These are phyloP conservation scores for Teunomyces panamensis DNA, from an alignment of 805 yeast species.

Conservation along the genomic window DNA sequence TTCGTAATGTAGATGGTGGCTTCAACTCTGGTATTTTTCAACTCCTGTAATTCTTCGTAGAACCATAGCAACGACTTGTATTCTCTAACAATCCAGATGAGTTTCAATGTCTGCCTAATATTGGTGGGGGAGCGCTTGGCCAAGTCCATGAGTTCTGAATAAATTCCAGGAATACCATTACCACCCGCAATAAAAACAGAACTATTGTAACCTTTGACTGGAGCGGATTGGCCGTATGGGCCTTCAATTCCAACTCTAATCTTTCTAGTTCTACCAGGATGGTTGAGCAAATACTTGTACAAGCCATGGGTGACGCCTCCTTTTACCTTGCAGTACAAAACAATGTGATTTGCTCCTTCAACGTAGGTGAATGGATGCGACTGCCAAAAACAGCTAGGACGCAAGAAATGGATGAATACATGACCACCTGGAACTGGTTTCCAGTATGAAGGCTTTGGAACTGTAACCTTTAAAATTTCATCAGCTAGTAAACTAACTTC, in stretches of 20 bases:
- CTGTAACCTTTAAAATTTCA: slow-evolving; percentile 35
- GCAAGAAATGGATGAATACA: slow-evolving; percentile 36
- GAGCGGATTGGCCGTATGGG: slow-evolving; percentile 60
- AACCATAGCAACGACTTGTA: slow-evolving; percentile 50
- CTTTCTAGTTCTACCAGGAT: slow-evolving; percentile 25
- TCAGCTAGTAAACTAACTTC: slow-evolving; percentile 27
- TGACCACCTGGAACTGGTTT: slow-evolving; percentile 38
- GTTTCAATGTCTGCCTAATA: slow-evolving; percentile 27
- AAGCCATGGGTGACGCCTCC: slow-evolving; percentile 36
- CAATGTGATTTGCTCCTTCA: slow-evolving; percentile 16
- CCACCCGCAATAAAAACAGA: slow-evolving; percentile 70
- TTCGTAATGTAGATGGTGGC: slow-evolving; percentile 27
- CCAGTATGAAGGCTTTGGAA: slow-evolving; percentile 39
- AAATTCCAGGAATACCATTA: slow-evolving; percentile 64
- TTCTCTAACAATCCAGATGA: slow-evolving; percentile 64
- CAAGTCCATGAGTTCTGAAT: slow-evolving; percentile 36
- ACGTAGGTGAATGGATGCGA: slow-evolving; percentile 42
- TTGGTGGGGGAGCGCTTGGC: slow-evolving; percentile 18
- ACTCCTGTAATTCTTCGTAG: slow-evolving; percentile 35
- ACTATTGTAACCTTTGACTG: slow-evolving; percentile 49
- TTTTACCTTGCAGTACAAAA: slow-evolving; percentile 35
- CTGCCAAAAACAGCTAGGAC: slow-evolving; percentile 38
- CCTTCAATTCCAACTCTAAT: slow-evolving; percentile 53
- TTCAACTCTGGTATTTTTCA: slow-evolving; percentile 24
- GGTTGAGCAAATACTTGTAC: slow-evolving; percentile 19